phyloP scores from a whole-genome alignment of 352 stramenopile genomes.

The Globisporangium alternatum region DNA sequence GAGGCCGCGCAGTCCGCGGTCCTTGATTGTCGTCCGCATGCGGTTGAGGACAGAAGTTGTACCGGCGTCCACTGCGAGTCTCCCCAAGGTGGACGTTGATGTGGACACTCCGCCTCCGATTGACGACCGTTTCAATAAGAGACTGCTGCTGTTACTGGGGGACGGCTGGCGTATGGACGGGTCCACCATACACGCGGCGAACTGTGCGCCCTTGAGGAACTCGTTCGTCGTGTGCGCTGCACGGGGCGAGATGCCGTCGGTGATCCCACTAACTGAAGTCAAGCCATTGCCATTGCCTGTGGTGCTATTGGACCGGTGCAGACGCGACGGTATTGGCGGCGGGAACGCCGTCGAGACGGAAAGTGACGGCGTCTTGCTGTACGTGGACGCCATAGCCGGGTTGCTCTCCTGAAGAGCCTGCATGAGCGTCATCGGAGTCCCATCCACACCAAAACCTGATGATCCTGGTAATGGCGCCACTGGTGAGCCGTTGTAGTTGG shows the following conservation, averaged over 20 bases:
- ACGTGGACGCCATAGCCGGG: constrained; percentile 25
- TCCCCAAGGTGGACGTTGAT: constrained; percentile 4
- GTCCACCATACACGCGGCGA: constrained; percentile 60
- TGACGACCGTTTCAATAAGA: background rate
- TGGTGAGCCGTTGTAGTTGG: constrained; percentile 3
- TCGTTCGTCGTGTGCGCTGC: constrained; percentile 48
- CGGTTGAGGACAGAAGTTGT: constrained; percentile 56
- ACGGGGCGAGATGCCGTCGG: constrained; percentile 32
- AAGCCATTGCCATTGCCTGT: background rate
- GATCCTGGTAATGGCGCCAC: constrained; percentile 1
- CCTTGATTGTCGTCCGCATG: constrained; percentile 40
- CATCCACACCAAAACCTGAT: background rate
- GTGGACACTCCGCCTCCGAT: background rate
- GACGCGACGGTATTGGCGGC: constrained; percentile 19
- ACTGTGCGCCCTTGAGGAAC: constrained; percentile 68
- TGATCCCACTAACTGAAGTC: background rate
- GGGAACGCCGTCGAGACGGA: constrained; percentile 28
- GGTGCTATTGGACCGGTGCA: constrained; percentile 25
- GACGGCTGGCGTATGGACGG: constrained; percentile 31
- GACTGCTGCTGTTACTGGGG: constrained; percentile 12
- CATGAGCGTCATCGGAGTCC: constrained; percentile 39
- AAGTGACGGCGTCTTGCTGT: constrained; percentile 17
- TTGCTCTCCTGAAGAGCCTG: constrained; percentile 49
- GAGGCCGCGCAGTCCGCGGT: constrained; percentile 54
- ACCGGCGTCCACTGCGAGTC: constrained; percentile 41